Evolutionary conservation across 2,329 filamentous ascomycete genomes (phyloP), one percentile per base, ranked within the genome.

Genomic region (Hypoxylon sp.): DNA sequence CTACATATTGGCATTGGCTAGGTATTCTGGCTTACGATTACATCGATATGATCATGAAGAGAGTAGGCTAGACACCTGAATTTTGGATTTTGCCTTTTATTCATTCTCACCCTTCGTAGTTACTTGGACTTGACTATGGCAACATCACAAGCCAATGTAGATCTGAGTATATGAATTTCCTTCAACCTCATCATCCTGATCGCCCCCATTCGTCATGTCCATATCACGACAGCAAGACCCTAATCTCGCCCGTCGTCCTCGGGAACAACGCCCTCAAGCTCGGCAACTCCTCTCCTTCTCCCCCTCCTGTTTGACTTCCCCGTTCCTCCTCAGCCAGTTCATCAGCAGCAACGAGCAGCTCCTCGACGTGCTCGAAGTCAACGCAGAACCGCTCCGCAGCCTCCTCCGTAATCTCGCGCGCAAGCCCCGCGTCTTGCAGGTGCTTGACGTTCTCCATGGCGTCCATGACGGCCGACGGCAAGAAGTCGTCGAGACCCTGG

Each of bases 391-490:
- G 86, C 73, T 93, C 90, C 0, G 94, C 92, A 0, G 94, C 95
- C 71, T 92, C 88, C 74, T 97, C 93, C 0, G 93, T 96, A 53
- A 97, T 88, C 51, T 90, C 85, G 52, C 93, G 88, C 13, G 92
- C 91, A 63, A 97, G 82, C 10, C 85, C 85, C 0, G 92, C 88
- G 74, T 93, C 92, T 69, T 92, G 90, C 1, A 99, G 81, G 46
- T 88, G 84, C 71, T 91, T 91, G 26, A 98, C 80, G 67, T 94
- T 93, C 55, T 96, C 92, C 74, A 93, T 90, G 2, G 94, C 94
- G 78, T 99, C 96, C 85, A 98, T 95, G 31, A 97, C 85, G 2
- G 95, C 96, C 1, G 94, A 97, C 0, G 96, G 94, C 24, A 99
- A 84, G 81, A 98, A 99, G 67, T 94, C 90, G 76, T 99, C 96